Percentiles rank a stretch among this genome's conserved stretches.
Conservation (phyloP, 129 eudicot species). For the Kitagawia praeruptora region DNA sequence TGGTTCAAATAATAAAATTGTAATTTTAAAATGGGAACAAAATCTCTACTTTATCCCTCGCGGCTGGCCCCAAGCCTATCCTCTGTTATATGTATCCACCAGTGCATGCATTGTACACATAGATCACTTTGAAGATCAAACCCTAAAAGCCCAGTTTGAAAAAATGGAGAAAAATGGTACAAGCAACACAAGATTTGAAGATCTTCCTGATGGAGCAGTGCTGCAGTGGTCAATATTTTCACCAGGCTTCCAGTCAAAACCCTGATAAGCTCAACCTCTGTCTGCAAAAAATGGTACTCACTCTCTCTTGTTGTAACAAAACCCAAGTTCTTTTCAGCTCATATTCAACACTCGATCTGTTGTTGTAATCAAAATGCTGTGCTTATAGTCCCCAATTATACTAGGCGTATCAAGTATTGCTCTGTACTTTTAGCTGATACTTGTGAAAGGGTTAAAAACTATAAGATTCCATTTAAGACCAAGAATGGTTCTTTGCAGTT, state of each 20-base stretch:
- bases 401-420: no score
- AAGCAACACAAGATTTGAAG: background rate
- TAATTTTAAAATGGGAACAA: no score
- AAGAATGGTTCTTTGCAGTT: background rate
- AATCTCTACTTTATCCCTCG: no score
- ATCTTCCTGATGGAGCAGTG: background rate
- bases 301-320: background rate
- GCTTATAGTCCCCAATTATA: no score
- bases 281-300: slow-evolving; percentile 7
- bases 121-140: no score
- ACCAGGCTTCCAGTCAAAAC: no score
- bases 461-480: background rate
- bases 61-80: no score
- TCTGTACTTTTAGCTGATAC: background rate
- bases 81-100: no score
- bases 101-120: no score
- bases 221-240: background rate
- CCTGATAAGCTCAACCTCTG: background rate
- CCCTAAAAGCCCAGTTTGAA: background rate
- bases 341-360: background rate
- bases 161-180: background rate
- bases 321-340: slow-evolving; percentile 1
- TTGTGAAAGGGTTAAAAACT: background rate
- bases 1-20: no score
- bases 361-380: no score